These are phyloP conservation scores for Pleurotus tuber-regium DNA, from an alignment of 768 basidiomycete genomes.

Conservation along the genomic window DNA sequence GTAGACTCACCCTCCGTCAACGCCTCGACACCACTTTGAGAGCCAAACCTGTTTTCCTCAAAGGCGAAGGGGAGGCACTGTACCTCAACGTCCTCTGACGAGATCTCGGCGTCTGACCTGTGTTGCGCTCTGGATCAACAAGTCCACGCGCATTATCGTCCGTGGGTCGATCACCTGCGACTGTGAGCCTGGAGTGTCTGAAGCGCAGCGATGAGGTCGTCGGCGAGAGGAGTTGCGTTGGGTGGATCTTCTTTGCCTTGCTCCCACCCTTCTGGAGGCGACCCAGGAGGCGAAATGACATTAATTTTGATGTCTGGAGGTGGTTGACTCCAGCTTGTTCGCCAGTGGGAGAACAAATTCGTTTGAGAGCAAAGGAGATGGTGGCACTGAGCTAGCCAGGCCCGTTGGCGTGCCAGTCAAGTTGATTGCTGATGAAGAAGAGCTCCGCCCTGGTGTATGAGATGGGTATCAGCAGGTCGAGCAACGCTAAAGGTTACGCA, in stretches of 20 bases:
- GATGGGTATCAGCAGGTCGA: no score
- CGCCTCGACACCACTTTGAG: slow-evolving; percentile 56
- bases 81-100: slow-evolving; percentile 50
- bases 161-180: slow-evolving; percentile 44
- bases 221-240: slow-evolving; percentile 42
- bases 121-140: slow-evolving; percentile 49
- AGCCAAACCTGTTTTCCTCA: slow-evolving; percentile 59
- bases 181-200: slow-evolving; percentile 36
- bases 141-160: slow-evolving; percentile 23
- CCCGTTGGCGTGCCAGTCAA: slow-evolving; percentile 45
- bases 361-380: slow-evolving; percentile 53
- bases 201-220: slow-evolving; percentile 53
- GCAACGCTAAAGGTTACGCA: no score
- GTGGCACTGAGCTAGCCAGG: slow-evolving; percentile 40
- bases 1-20: slow-evolving; percentile 62
- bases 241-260: no score
- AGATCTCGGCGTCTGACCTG: slow-evolving; percentile 36
- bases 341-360: slow-evolving; percentile 44
- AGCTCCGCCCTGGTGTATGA: no score
- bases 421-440: slow-evolving; percentile 58
- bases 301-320: slow-evolving; percentile 33
- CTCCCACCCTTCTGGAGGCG: slow-evolving; percentile 28
- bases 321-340: slow-evolving; percentile 56
- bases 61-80: slow-evolving; percentile 50
- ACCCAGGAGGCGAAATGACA: slow-evolving; percentile 13